phyloP scores from a whole-genome alignment of 2,329 filamentous ascomycete genomes.

The Verticillium isaacii region DNA sequence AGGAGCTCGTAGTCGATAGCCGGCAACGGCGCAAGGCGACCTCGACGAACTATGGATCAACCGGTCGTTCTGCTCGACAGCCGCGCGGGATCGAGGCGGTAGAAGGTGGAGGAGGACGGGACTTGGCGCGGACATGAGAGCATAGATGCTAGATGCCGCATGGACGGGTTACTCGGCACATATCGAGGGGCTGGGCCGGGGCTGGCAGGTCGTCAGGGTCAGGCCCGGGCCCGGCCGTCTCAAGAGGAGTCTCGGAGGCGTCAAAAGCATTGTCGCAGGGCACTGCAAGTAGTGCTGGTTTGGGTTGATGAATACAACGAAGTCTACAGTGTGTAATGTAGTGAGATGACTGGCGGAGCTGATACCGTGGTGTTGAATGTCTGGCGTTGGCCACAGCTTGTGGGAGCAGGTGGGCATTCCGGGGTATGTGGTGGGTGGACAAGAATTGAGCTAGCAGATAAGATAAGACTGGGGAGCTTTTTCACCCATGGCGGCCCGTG shows the following conservation, averaged over 20 bases:
- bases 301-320: slow-evolving; percentile 3
- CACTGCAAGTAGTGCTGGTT: slow-evolving; percentile 2
- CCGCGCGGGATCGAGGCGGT: not conserved
- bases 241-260: not conserved
- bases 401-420: not conserved
- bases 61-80: not conserved
- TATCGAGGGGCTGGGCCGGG: not conserved
- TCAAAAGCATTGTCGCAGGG: slow-evolving; percentile 2
- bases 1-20: slow-evolving; percentile 7
- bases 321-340: not conserved
- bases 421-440: not conserved
- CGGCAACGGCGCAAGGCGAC: not conserved
- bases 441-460: not conserved
- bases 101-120: not conserved
- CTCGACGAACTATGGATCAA: not conserved
- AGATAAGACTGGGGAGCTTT: slow-evolving; percentile 4
- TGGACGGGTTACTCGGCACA: not conserved
- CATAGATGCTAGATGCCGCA: not conserved
- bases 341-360: not conserved
- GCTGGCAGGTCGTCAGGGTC: not conserved
- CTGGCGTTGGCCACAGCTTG: not conserved
- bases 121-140: not conserved
- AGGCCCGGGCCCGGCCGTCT: not conserved
- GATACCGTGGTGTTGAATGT: not conserved
- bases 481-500: not conserved